Conservation (phyloP, 257 asterid species). For the Nicotiana tabacum region DNA sequence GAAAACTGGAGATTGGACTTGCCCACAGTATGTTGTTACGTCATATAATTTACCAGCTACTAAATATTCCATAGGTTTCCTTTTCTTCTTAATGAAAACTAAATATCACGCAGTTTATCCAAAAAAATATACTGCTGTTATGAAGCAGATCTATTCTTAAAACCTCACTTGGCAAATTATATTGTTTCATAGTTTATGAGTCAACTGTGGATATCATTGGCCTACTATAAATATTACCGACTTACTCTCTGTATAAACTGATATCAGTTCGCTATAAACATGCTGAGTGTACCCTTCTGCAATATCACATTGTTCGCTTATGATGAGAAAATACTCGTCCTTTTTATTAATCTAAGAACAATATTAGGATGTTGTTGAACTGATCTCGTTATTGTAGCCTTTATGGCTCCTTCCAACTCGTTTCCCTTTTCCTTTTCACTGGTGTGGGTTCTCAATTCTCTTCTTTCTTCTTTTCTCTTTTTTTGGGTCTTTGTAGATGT, state of each 20-base stretch:
- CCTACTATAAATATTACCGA: neutral
- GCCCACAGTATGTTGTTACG: conserved; percentile 59
- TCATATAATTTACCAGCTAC: neutral
- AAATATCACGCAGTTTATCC: neutral
- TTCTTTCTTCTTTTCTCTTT: neutral
- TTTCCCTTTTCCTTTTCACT: conserved; percentile 1
- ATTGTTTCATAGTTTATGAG: neutral
- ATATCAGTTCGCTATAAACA: neutral
- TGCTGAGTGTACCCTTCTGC: neutral
- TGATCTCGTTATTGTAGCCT: neutral
- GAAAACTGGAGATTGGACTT: conserved; percentile 87
- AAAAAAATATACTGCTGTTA: neutral
- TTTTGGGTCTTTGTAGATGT: conserved; percentile 43
- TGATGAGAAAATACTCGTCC: neutral
- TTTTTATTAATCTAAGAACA: neutral
- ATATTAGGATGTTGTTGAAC: neutral
- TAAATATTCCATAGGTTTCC: neutral
- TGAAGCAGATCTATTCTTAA: neutral
- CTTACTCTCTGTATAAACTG: neutral
- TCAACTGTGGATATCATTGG: neutral
- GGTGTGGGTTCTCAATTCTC: neutral
- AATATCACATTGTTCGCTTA: neutral
- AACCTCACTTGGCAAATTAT: neutral
- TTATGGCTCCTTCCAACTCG: neutral
- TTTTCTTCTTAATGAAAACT: neutral